Percentiles rank a stretch among this genome's conserved stretches.
phyloP scores from a whole-genome alignment of 768 basidiomycete species.

The Epithele typhae region DNA sequence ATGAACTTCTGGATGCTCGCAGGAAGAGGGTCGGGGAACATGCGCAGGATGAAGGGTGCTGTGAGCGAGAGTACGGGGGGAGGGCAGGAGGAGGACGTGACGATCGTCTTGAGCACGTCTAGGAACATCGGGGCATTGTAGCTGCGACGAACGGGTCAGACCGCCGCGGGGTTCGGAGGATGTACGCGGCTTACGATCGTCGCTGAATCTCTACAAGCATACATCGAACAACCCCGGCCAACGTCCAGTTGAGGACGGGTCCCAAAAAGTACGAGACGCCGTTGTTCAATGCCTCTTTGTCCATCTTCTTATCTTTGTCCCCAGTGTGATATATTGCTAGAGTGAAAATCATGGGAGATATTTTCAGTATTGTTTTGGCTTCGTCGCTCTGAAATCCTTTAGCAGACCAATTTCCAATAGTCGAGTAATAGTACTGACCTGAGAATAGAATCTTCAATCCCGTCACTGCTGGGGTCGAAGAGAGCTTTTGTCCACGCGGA shows the following conservation, averaged over 20 bases:
- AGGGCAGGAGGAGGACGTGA: constrained; percentile 64
- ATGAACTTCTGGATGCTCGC: constrained; percentile 25
- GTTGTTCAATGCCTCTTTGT: constrained; percentile 63
- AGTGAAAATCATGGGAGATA: constrained; percentile 63
- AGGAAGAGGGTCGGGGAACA: constrained; percentile 31
- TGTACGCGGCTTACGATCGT: constrained; percentile 39
- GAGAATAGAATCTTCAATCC: constrained; percentile 76
- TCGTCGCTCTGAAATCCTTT: constrained; percentile 49
- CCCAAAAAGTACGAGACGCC: constrained; percentile 76
- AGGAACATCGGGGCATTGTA: constrained; percentile 46
- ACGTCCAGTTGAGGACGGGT: constrained; percentile 73
- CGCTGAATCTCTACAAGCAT: constrained; percentile 58
- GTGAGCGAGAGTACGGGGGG: constrained; percentile 62
- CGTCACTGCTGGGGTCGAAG: constrained; percentile 73
- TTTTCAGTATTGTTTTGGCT: constrained; percentile 60
- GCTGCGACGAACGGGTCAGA: no score
- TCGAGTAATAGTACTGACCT: constrained; percentile 18
- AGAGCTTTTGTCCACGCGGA: constrained; percentile 70
- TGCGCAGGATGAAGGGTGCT: constrained; percentile 48
- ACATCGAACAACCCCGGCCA: constrained; percentile 66
- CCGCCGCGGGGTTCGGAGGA: no score
- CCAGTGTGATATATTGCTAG: constrained; percentile 50
- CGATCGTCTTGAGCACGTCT: constrained; percentile 60
- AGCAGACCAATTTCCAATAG: neutral
- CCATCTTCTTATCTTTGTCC: constrained; percentile 61